Percentiles rank a stretch among this genome's conserved stretches.
Evolutionary conservation across 352 stramenopile genomes (phyloP).

Genomic region (Phytopythium ostracodes): DNA sequence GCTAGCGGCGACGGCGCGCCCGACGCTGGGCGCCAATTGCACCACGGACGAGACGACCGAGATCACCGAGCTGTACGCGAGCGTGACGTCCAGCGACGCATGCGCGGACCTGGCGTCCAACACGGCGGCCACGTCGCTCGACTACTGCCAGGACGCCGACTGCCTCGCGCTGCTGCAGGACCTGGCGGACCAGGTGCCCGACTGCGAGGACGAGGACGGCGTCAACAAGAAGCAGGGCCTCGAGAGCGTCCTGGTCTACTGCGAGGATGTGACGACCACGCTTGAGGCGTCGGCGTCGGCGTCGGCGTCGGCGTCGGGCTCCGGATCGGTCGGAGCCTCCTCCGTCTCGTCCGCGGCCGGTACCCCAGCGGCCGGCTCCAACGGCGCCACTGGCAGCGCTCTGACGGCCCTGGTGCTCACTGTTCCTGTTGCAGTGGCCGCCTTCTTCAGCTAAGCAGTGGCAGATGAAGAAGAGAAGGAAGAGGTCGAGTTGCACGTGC

Average conservation of each 20-base stretch:
- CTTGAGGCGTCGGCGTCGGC: not conserved
- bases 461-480: not conserved
- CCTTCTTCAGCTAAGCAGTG: not conserved
- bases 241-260: constrained; percentile 20
- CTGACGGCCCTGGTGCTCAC: not conserved
- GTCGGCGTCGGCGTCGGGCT: too few relatives aligned
- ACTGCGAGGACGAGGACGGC: constrained; percentile 23
- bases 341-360: not conserved
- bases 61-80: constrained; percentile 14
- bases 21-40: constrained; percentile 15
- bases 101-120: constrained; percentile 16
- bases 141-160: constrained; percentile 24
- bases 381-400: not conserved
- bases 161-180: constrained; percentile 22
- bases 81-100: constrained; percentile 9
- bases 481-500: not conserved
- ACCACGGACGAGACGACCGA: constrained; percentile 13
- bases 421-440: not conserved
- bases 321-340: not conserved
- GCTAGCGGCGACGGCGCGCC: not conserved
- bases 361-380: not conserved
- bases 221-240: constrained; percentile 24
- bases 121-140: constrained; percentile 23
- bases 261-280: constrained; percentile 6
- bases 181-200: constrained; percentile 20